Percentiles rank a stretch among this genome's conserved stretches.
Conservation (phyloP, 2,329 filamentous ascomycete species). For the Podosphaera fusca region DNA sequence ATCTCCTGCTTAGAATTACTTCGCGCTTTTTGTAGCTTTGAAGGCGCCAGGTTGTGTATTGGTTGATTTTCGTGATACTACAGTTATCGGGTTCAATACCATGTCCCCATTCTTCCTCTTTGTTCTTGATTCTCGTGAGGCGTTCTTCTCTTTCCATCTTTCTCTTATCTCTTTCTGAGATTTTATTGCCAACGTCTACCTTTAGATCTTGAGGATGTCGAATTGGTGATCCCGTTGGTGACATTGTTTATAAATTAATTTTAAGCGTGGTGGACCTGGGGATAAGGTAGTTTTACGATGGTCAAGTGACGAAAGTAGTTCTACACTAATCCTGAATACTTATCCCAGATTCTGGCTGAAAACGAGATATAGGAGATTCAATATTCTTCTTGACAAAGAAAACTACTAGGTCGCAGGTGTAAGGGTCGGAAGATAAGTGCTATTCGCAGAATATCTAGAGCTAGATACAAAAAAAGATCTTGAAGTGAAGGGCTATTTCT, state of each 20-base stretch:
- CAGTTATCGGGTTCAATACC: not conserved
- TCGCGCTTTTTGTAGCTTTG: not conserved
- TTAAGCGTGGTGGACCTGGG: not conserved
- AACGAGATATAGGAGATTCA: too few relatives aligned
- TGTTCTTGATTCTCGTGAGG: not conserved
- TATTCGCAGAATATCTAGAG: too few relatives aligned
- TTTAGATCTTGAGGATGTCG: not conserved
- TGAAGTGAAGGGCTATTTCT: too few relatives aligned
- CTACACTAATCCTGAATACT: too few relatives aligned
- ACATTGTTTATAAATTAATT: not conserved
- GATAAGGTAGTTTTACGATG: not conserved
- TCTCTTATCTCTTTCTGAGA: not conserved
- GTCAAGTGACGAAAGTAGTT: too few relatives aligned
- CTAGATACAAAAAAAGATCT: too few relatives aligned
- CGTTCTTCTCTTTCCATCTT: not conserved
- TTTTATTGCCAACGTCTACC: not conserved
- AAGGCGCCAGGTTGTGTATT: not conserved
- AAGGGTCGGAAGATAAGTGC: too few relatives aligned
- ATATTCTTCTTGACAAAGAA: too few relatives aligned
- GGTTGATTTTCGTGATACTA: not conserved
- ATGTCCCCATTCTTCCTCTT: not conserved
- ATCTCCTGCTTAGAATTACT: not conserved
- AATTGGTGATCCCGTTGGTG: not conserved
- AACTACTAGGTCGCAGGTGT: too few relatives aligned
- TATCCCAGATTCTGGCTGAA: too few relatives aligned